Evolutionary conservation across 768 basidiomycete genomes (phyloP).

Genomic region (Naganishia kalamii): DNA sequence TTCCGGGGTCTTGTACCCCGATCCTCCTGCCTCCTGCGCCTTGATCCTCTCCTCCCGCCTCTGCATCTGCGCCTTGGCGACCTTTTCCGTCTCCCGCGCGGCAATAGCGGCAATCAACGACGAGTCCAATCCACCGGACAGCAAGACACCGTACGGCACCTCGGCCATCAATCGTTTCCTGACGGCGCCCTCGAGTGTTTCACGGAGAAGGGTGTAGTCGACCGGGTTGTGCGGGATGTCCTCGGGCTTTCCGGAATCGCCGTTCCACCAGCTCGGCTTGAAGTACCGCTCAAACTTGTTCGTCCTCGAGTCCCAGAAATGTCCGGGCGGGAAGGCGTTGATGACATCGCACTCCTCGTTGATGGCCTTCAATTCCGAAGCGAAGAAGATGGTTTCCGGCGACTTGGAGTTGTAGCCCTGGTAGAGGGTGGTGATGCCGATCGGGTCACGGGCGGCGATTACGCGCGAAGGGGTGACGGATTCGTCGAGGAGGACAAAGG

Average conservation of each 20-base stretch:
- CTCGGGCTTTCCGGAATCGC: slow-evolving; percentile 62
- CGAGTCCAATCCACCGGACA: slow-evolving; percentile 91
- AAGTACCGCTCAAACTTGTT: slow-evolving; percentile 75
- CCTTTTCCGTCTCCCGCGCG: slow-evolving; percentile 86
- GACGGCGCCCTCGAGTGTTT: slow-evolving; percentile 82
- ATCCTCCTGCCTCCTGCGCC: slow-evolving; percentile 31
- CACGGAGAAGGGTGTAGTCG: slow-evolving; percentile 66
- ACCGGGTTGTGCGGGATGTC: slow-evolving; percentile 59
- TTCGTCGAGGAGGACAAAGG: slow-evolving; percentile 91
- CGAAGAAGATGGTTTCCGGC: slow-evolving; percentile 80
- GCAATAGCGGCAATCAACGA: slow-evolving; percentile 94
- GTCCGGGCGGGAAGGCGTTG: slow-evolving; percentile 93
- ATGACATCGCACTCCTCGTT: slow-evolving; percentile 88
- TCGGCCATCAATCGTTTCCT: slow-evolving; percentile 95
- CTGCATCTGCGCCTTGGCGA: slow-evolving; percentile 71
- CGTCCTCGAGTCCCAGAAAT: slow-evolving; percentile 83
- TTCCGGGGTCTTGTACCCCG: slow-evolving; percentile 5
- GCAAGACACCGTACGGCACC: slow-evolving; percentile 92
- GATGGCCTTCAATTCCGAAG: slow-evolving; percentile 91
- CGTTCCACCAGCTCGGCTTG: slow-evolving; percentile 79
- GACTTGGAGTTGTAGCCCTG: slow-evolving; percentile 83
- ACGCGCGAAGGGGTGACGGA: slow-evolving; percentile 80
- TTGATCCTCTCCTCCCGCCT: slow-evolving; percentile 52
- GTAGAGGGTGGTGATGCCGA: slow-evolving; percentile 98
- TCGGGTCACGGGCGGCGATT: slow-evolving; percentile 92